These are phyloP conservation scores for Phytophthora crassamura DNA, from an alignment of 352 stramenopile species.

Conservation along the genomic window DNA sequence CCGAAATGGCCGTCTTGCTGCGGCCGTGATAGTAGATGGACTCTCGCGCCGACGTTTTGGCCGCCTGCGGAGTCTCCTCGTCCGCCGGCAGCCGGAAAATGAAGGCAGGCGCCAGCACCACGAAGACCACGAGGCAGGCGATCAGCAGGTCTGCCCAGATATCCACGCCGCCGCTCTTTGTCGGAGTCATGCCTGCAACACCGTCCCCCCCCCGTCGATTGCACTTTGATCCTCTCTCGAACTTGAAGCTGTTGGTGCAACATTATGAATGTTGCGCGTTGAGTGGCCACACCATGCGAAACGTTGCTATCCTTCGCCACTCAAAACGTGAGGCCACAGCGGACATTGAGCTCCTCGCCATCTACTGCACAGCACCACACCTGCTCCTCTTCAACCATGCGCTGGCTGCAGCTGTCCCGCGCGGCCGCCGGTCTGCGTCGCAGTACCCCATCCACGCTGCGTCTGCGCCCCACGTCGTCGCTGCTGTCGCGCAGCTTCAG, in stretches of 20 bases:
- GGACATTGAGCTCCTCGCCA: slow-evolving; percentile 30
- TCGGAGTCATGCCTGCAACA: too few species aligned
- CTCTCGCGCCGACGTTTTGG: slow-evolving; percentile 1
- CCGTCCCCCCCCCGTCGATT: too few species aligned
- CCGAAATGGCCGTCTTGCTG: neutral
- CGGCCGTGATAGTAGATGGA: slow-evolving; percentile 9
- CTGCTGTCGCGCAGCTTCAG: slow-evolving; percentile 42
- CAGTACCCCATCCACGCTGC: slow-evolving; percentile 21
- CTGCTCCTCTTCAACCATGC: slow-evolving; percentile 43
- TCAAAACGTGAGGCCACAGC: slow-evolving; percentile 36
- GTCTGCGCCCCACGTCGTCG: slow-evolving; percentile 29
- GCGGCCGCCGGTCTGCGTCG: slow-evolving; percentile 41
- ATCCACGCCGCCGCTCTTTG: slow-evolving; percentile 25
- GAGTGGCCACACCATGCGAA: too few species aligned
- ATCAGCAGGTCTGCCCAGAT: slow-evolving; percentile 68
- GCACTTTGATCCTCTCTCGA: too few species aligned
- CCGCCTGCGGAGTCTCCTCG: neutral
- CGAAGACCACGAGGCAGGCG: slow-evolving; percentile 65
- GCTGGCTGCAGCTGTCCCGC: slow-evolving; percentile 64
- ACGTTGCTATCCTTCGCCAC: too few species aligned
- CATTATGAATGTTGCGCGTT: too few species aligned
- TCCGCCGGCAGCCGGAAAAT: slow-evolving; percentile 48
- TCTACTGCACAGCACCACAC: slow-evolving; percentile 2
- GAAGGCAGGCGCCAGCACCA: slow-evolving; percentile 69
- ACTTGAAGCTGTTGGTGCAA: too few species aligned